Base-by-base conservation (phyloP, 306 rosid species). In the Begonia loranthoides region DNA sequence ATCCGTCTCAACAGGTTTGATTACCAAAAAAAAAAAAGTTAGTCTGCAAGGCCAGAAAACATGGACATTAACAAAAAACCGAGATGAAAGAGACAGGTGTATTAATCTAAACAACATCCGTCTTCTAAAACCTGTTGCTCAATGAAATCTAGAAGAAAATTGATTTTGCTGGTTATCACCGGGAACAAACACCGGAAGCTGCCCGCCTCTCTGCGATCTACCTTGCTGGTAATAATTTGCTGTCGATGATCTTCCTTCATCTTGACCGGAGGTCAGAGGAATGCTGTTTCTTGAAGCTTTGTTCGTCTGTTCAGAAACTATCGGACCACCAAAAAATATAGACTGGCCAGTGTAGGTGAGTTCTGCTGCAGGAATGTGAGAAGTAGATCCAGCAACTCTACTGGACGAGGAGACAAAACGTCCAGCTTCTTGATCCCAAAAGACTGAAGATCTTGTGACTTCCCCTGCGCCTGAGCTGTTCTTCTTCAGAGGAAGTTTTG, bases 371-470 rank as follows among this genome's bases (percentile, higher is more conserved):
- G 82, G 34, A 56, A 43, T 55, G 45, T 76, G 87, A 63, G 78
- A 65, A 51, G 73, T 59, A 4, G 70, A 63, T 57, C 70, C 71
- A 13, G 54, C 60, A 34, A 54, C 67, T 59, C 76, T 73, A 13
- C 87, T 71, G 10, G 95, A 66, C 10, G 79, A 62, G 9, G 87
- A 74, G 40, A 81, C 82, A 61, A 71, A 85, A 13, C 87, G 92
- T 10, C 92, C 95, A 0, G 92, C 95, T 58, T 70, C 92, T 61
- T 70, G 92, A 75, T 81, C 87, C 95, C 95, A 85, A 59, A 69
- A 70, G 40, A 81, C 90, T 0, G 81, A 73, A 1, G 89, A 65
- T 63, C 80, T 69, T 44, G 45, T 55, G 48, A 70, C 71, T 45
- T 73, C 83, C 49, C 67, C 46, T 58, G 41, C 51, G 58, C 66